Base-by-base conservation (phyloP, 177 flowering plant species). In the Telopea speciosissima region DNA sequence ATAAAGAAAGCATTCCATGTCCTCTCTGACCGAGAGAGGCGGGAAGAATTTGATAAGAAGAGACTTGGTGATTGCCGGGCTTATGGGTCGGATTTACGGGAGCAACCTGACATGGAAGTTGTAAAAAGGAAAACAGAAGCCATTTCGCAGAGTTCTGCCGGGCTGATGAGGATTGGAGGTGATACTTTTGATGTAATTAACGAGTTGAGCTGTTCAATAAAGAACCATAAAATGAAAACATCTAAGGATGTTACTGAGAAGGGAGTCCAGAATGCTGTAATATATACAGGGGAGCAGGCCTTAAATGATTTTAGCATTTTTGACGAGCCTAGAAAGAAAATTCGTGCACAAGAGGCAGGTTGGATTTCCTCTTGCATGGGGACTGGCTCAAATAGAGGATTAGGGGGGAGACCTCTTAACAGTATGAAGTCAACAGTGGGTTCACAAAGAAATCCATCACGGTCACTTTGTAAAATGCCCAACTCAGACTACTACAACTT, bases 101-200 rank as follows among this genome's bases (percentile, higher is more conserved):
- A 19, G 8, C 5, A 19, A 16, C 25, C 24, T 62, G 65, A 23
- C 25, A 6, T 62, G 22, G 65, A 62, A 16, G 11, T 23, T 5
- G 31, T 13, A 31, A 66, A 68, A 31, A 40, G 16, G 28, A n/a
- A 21, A 66, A 33, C 22, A 62, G 33, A 31, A 64, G 17, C 63
- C 23, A 63, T 62, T 64, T 6, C 52, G 2, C 68, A 40, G 9
- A 58, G 72, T 60, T 64, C 49, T 68, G 54, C 72, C 11, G 19
- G 33, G 31, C 12, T 25, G 21, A 63, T 40, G 13, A 31, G 31
- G 16, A 62, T 21, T 64, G 45, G 1, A 5, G 4, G 22, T 64
- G 66, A 17, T 22, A 64, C 22, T 17, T 17, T 64, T 36, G 44
- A 31, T 28, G 22, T 8, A 13, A 28, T 8, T 21, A 64, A 16